Conservation (phyloP, 164 flowering plant species). For the Tinospora cordifolia region DNA sequence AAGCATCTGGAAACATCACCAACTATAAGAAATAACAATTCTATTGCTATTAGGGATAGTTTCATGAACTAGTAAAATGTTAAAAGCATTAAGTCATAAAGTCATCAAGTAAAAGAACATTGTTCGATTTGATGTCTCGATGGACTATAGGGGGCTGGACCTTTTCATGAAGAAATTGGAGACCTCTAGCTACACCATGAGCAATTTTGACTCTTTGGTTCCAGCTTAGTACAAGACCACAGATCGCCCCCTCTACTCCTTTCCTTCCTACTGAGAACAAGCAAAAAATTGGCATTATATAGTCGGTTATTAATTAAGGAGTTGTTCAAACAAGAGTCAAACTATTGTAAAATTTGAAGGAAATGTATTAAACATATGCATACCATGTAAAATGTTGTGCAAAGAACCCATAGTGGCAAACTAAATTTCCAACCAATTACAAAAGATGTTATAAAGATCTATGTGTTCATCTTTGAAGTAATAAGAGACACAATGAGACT, state of each 20-base stretch:
- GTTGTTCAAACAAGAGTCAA: background rate
- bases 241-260: slow-evolving; percentile 49
- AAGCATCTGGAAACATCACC: background rate
- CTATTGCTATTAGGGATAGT: background rate
- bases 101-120: slow-evolving; percentile 45
- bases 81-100: slow-evolving; percentile 23
- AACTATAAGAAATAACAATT: background rate
- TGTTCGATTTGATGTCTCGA: slow-evolving; percentile 47
- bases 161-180: slow-evolving; percentile 50
- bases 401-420: no score
- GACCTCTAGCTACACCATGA: slow-evolving; percentile 44
- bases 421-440: no score
- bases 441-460: no score
- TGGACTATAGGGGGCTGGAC: slow-evolving; percentile 42
- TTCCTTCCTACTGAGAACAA: slow-evolving; percentile 31
- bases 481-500: no score
- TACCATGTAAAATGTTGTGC: no score
- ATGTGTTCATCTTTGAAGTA: no score
- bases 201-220: no score
- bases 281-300: background rate
- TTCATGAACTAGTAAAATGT: background rate
- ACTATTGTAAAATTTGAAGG: no score
- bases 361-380: no score
- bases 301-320: background rate
- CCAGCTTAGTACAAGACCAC: slow-evolving; percentile 47